Evolutionary conservation across 768 basidiomycete species (phyloP), one percentile per base, ranked within the genome.

Genomic region (Suillus variegatus): DNA sequence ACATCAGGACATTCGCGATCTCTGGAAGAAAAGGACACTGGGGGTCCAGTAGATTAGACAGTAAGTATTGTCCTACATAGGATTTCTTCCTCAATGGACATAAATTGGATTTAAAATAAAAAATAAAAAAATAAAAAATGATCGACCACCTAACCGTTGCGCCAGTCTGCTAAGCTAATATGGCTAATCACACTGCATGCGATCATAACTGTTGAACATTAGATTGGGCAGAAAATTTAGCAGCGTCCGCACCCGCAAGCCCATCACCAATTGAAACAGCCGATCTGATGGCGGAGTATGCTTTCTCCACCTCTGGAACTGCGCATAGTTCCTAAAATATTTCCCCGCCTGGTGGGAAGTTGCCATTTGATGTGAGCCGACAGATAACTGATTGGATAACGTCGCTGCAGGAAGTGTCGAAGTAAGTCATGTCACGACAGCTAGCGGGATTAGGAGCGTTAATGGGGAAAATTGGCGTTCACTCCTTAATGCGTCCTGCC

Each of bases 371-470:
- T 1, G 14, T 54, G 38, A 68, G 69, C 69, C 66, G 68, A 68
- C 77, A 78, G 43, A 76, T 62, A 16, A 69, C 58, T 52, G 67
- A 70, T 38, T 76, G 73, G 2, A 74, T 20, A 73, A 52, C 6
- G 77, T 76, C 1, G 76, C 74, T 2, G 66, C 20, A 22, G 72
- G 63, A n/a, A 78, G 64, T 10, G 47, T 54, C 4, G 12, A 54
- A 6, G 74, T 76, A 25, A 78, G 57, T 10, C 58, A 67, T 16
- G 69, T 68, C 25, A 65, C 65, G 14, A 78, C 58, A 13, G 71
- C 70, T 2, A 77, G 68, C 0, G 77, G 75, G 22, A 76, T 69
- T 28, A 78, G 64, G 25, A 74, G 69, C 1, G 56, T 69, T 18
- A 68, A 63, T 13, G 70, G 66, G 6, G 73, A 66, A 57, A 69